Percentiles rank a stretch among this genome's conserved stretches.
Evolutionary conservation across 108 stramenopile genomes (phyloP).

Genomic region (Nitzschia palea): DNA sequence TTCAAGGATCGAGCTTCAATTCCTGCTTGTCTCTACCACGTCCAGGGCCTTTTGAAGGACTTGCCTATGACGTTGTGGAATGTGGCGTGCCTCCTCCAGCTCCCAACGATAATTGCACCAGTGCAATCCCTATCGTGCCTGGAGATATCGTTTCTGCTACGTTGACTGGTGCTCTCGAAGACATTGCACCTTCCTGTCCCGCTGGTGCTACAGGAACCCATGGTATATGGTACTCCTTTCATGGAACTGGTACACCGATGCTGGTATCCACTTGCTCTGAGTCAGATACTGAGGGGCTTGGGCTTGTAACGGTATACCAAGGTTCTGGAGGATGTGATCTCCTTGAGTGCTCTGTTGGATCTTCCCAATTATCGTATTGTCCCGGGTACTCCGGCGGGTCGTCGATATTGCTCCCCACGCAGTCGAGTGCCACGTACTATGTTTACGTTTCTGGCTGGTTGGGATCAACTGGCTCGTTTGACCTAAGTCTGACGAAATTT

Average conservation of each 20-base stretch:
- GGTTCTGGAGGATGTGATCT: neutral
- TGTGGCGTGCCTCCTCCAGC: neutral
- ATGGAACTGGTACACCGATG: slow-evolving; percentile 14
- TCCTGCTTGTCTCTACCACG: neutral
- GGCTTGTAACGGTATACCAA: neutral
- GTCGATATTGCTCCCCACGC: neutral
- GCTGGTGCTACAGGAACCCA: neutral
- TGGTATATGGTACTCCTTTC: slow-evolving; percentile 16
- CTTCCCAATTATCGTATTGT: neutral
- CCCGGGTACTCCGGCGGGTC: neutral
- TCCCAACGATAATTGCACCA: neutral
- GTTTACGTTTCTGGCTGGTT: neutral
- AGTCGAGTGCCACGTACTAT: slow-evolving; percentile 1
- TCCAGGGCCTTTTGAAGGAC: neutral
- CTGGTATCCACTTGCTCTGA: slow-evolving; percentile 7
- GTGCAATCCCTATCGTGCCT: neutral
- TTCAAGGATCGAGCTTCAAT: neutral
- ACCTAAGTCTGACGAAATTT: neutral
- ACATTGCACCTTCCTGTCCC: neutral
- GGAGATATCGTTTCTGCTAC: neutral
- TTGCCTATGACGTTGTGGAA: neutral
- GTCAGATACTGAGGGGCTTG: too few species aligned
- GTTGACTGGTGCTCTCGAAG: neutral
- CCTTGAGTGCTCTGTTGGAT: neutral
- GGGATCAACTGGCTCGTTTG: neutral